Evolutionary conservation across 2,329 filamentous ascomycete species (phyloP).

Genomic region (Chaetothyriales sp.): DNA sequence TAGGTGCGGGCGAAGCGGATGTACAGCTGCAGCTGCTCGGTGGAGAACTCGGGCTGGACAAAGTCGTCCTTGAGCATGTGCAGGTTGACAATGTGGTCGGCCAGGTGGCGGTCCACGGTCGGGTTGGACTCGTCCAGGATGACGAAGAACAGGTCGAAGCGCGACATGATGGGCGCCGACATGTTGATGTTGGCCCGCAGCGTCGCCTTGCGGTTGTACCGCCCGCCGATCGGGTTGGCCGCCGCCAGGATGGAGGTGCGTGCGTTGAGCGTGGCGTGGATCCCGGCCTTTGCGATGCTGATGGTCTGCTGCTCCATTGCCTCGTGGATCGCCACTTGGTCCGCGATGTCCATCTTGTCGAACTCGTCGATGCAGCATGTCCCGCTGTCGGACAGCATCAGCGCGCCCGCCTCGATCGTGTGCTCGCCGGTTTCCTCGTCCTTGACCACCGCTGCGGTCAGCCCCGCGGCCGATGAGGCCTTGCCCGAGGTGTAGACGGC

Average conservation of each 20-base stretch:
- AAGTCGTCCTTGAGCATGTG: constrained; percentile 88
- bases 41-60: constrained; percentile 83
- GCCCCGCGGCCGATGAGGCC: constrained; percentile 89
- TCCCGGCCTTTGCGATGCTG: constrained; percentile 94
- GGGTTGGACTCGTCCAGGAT: constrained; percentile 96
- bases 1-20: constrained; percentile 94
- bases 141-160: constrained; percentile 98
- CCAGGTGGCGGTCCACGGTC: constrained; percentile 72
- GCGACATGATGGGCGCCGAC: constrained; percentile 96
- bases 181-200: constrained; percentile 94
- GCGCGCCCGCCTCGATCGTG: constrained; percentile 91
- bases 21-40: constrained; percentile 89
- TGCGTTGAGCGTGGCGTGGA: constrained; percentile 92
- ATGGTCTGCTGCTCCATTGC: constrained; percentile 99
- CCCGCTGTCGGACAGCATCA: constrained; percentile 93
- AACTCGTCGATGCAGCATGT: constrained; percentile 99
- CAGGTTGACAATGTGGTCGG: constrained; percentile 84
- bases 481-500: constrained; percentile 97
- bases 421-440: constrained; percentile 98
- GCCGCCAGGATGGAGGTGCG: constrained; percentile 89
- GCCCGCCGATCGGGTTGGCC: constrained; percentile 85
- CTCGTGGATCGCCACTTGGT: constrained; percentile 98
- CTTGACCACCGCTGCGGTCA: constrained; percentile 92
- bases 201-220: constrained; percentile 94
- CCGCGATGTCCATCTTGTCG: constrained; percentile 96